These are phyloP conservation scores for Lachancea cidri DNA, from an alignment of 805 yeast genomes.

Conservation along the genomic window DNA sequence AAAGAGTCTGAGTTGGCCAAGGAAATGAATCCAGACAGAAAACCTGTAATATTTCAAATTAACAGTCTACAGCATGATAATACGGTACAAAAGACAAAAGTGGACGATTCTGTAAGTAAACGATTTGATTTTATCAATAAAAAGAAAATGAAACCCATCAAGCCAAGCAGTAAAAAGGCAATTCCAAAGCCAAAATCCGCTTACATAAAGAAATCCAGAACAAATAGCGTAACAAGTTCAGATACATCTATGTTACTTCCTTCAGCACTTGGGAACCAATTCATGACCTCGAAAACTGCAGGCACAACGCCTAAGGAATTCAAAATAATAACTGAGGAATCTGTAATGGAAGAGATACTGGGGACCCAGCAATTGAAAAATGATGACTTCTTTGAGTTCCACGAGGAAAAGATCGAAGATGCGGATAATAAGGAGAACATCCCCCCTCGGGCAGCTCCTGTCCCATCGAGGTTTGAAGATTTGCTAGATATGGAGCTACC, in stretches of 20 bases:
- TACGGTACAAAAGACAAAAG: slow-evolving; percentile 19
- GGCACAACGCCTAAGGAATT: slow-evolving; percentile 1
- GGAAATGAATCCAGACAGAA: slow-evolving; percentile 2
- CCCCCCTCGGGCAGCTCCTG: slow-evolving; percentile 11
- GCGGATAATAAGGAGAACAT: slow-evolving; percentile 27
- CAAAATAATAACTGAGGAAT: slow-evolving; percentile 1
- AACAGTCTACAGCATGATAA: slow-evolving; percentile 26
- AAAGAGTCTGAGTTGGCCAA: slow-evolving; percentile 14
- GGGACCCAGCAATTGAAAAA: slow-evolving; percentile 2
- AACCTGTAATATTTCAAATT: slow-evolving; percentile 19
- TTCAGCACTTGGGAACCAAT: background rate
- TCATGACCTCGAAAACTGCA: background rate
- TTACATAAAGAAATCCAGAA: slow-evolving; percentile 3
- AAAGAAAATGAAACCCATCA: slow-evolving; percentile 13
- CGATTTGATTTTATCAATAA: slow-evolving; percentile 32
- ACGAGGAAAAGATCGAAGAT: slow-evolving; percentile 3
- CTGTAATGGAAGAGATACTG: slow-evolving; percentile 1
- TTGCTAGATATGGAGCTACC: slow-evolving; percentile 6
- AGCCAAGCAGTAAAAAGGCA: slow-evolving; percentile 6
- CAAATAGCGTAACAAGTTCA: slow-evolving; percentile 4
- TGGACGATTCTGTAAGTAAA: slow-evolving; percentile 31
- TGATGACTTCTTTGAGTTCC: slow-evolving; percentile 4
- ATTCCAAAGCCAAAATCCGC: slow-evolving; percentile 3
- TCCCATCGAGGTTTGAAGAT: slow-evolving; percentile 6
- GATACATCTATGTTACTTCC: slow-evolving; percentile 1